Conservation (phyloP, 1,284 basidiomycete species). For the Apiotrichum montevideense region DNA sequence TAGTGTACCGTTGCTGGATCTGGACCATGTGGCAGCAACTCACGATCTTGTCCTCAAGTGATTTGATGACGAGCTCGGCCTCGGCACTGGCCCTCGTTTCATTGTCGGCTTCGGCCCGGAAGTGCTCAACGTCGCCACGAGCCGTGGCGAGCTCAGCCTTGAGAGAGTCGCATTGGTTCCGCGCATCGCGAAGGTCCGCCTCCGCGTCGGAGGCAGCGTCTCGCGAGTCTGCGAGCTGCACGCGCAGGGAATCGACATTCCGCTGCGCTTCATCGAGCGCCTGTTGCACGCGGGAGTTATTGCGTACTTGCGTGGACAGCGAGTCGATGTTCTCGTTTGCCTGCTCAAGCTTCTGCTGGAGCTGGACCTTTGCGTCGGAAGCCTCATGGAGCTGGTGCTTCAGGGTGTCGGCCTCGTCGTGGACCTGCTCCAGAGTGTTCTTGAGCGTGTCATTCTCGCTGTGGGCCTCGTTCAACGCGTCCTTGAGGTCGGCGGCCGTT, state of each 20-base stretch:
- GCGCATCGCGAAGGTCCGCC: background rate
- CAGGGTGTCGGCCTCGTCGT: too few relatives aligned
- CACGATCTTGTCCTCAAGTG: background rate
- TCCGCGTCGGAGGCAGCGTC: background rate
- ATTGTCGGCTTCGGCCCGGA: background rate
- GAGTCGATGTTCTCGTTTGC: background rate
- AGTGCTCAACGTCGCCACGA: background rate
- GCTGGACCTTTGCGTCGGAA: too few relatives aligned
- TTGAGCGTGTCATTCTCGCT: background rate
- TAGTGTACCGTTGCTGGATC: too few relatives aligned
- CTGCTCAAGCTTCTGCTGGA: too few relatives aligned
- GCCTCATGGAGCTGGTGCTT: too few relatives aligned
- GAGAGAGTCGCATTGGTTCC: background rate
- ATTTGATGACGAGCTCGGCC: background rate
- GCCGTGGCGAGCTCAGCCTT: background rate
- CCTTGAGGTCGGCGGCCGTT: background rate
- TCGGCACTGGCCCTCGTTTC: background rate
- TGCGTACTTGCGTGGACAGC: background rate
- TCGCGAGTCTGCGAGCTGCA: background rate
- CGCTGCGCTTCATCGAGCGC: background rate
- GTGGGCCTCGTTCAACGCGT: background rate
- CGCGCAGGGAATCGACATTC: background rate
- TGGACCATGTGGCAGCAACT: background rate
- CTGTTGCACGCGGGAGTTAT: background rate
- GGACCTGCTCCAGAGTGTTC: background rate